Evolutionary conservation across 257 asterid genomes (phyloP), one percentile per base, ranked within the genome.

Genomic region (Primulina tabacum): DNA sequence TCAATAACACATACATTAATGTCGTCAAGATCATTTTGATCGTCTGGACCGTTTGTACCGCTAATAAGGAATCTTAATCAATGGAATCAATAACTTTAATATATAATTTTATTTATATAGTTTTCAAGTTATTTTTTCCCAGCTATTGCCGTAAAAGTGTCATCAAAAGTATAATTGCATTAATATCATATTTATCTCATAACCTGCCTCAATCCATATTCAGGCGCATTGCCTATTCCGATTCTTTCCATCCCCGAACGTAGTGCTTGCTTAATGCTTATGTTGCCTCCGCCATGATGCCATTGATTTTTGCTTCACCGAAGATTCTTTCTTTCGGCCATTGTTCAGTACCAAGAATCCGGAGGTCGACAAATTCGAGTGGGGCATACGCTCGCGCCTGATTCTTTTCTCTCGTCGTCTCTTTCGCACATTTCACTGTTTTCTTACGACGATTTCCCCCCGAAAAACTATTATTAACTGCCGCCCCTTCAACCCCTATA

Each of bases 381-480:
- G 3, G 47, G 47, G 47, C 78, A 68, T 26, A 28, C 30, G 30
- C 30, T 28, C 30, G 30, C 4, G 2, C 4, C 38, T 35, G 73
- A 68, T 74, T 79, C 75, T 71, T 78, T 74, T 21, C 77, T 76
- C 50, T 61, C 34, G 6, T 33, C 40, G 30, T 29, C 2, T 62
- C 73, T 60, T 29, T 63, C 62, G 14, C 62, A 60, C 29, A 6
- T 64, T 57, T 70, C 73, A 32, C 56, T 18, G 62, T 74, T 40
- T 68, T 65, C 14, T 67, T 60, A 50, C 24, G 7, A 28, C 38
- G 55, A 29, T 30, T 32, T 55, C 7, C 11, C 32, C 16, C 8
- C 9, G 18, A 5, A 71, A 55, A 10, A 14, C 37, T 26, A 68
- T 26, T 74, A 38, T 38, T 69, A 73, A 80, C 84, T 72, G 82